Evolutionary conservation across 2,329 filamentous ascomycete genomes (phyloP).

Genomic region (Exophiala bonariae): DNA sequence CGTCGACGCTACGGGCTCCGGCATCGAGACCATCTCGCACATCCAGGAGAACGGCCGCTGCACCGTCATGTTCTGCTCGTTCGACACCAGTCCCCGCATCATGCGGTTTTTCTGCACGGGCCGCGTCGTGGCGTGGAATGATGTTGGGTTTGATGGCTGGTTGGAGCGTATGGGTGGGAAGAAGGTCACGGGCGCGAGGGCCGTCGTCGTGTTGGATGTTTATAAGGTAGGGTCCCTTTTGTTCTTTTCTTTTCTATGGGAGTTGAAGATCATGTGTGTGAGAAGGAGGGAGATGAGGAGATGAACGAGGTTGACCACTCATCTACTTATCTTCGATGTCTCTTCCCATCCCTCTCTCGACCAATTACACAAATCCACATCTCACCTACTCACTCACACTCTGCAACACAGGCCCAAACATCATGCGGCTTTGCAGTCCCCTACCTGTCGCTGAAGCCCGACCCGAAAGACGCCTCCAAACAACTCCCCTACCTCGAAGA

Average conservation of each 20-base stretch:
- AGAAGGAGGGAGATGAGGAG: too few species aligned
- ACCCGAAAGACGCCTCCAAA: conserved; percentile 30
- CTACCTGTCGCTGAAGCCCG: conserved; percentile 43
- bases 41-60: conserved; percentile 73
- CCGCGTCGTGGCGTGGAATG: conserved; percentile 59
- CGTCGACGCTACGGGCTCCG: conserved; percentile 72
- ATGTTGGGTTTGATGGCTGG: conserved; percentile 47
- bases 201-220: conserved; percentile 61
- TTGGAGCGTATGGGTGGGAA: conserved; percentile 46
- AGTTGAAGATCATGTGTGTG: background rate
- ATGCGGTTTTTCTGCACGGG: conserved; percentile 64
- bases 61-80: conserved; percentile 72
- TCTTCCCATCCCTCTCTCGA: too few species aligned
- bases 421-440: conserved; percentile 67
- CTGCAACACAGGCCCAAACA: conserved; percentile 53
- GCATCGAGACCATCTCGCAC: conserved; percentile 73
- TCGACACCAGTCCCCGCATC: conserved; percentile 60
- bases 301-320: too few species aligned
- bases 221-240: conserved; percentile 54
- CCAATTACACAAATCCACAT: too few species aligned
- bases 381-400: too few species aligned
- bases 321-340: too few species aligned
- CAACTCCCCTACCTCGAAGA: conserved; percentile 46
- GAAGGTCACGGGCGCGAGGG: conserved; percentile 51
- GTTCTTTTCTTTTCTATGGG: conserved; percentile 5